A percentile compares a stretch with the other conserved stretches of the same genome.
phyloP scores from a whole-genome alignment of 257 asterid species.

The Cruciata laevipes region DNA sequence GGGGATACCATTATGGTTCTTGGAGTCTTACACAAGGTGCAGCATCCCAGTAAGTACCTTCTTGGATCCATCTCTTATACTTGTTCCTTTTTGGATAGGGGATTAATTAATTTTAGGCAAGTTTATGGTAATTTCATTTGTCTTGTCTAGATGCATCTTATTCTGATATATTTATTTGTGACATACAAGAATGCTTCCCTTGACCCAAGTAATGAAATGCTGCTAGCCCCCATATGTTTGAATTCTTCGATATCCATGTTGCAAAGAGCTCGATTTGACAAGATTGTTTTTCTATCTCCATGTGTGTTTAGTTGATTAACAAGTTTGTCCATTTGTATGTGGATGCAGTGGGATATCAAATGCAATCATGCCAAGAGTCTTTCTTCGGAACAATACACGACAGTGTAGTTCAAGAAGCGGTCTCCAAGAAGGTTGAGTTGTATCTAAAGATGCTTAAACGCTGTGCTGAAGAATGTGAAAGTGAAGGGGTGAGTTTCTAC shows the following conservation, averaged over 20 bases:
- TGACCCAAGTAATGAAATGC: background rate
- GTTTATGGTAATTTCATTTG: background rate
- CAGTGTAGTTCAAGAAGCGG: slow-evolving; percentile 59
- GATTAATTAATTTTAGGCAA: too few relatives aligned
- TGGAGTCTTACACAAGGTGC: slow-evolving; percentile 51
- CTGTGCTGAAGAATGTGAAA: slow-evolving; percentile 53
- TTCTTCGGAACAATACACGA: slow-evolving; percentile 48
- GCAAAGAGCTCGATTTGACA: background rate
- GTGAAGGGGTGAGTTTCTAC: slow-evolving; percentile 42
- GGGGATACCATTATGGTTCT: slow-evolving; percentile 47
- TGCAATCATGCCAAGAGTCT: slow-evolving; percentile 42
- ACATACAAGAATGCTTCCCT: background rate
- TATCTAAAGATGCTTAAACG: slow-evolving; percentile 40
- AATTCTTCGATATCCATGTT: too few relatives aligned
- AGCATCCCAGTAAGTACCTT: slow-evolving; percentile 54
- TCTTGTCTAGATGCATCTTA: background rate
- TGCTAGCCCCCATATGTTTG: too few relatives aligned
- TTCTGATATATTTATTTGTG: background rate
- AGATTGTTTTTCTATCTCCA: background rate
- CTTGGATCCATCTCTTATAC: background rate
- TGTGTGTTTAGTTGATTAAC: too few relatives aligned
- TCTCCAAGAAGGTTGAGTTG: slow-evolving; percentile 43
- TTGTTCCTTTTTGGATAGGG: background rate
- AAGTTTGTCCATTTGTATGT: background rate
- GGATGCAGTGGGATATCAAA: slow-evolving; percentile 60